These are phyloP conservation scores for Penicillium paxilli DNA, from an alignment of 495 filamentous ascomycete species.

Conservation along the genomic window DNA sequence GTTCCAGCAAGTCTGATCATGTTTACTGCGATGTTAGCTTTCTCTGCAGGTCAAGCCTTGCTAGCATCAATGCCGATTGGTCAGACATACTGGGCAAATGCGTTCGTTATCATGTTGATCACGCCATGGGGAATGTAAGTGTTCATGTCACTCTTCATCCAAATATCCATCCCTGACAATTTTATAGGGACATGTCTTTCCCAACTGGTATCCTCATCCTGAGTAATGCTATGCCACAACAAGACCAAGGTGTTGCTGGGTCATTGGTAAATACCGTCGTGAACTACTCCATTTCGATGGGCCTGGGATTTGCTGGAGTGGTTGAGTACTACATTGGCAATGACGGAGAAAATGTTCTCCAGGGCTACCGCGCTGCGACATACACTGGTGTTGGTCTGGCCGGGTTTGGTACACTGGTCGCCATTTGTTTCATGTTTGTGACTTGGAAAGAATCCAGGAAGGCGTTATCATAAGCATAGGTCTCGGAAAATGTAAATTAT, in stretches of 20 bases:
- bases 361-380: conserved; percentile 38
- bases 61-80: conserved; percentile 35
- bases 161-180: conserved; percentile 4
- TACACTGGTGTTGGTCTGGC: conserved; percentile 41
- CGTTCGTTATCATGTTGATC: conserved; percentile 47
- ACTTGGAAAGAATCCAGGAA: conserved; percentile 10
- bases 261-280: conserved; percentile 64
- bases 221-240: conserved; percentile 29
- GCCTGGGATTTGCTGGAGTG: conserved; percentile 65
- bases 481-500: background rate
- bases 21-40: conserved; percentile 45
- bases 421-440: conserved; percentile 16
- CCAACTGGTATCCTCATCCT: conserved; percentile 38
- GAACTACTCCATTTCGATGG: conserved; percentile 68
- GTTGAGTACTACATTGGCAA: conserved; percentile 55
- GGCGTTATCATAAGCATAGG: background rate
- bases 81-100: conserved; percentile 46
- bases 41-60: conserved; percentile 38
- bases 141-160: conserved; percentile 28
- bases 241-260: conserved; percentile 52
- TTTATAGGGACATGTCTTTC: conserved; percentile 37
- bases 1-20: conserved; percentile 47
- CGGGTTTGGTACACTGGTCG: conserved; percentile 23
- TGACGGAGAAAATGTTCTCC: conserved; percentile 33
- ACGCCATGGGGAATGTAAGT: conserved; percentile 58